Base-by-base conservation (phyloP, 768 basidiomycete species). In the Macrocybe gigantea region DNA sequence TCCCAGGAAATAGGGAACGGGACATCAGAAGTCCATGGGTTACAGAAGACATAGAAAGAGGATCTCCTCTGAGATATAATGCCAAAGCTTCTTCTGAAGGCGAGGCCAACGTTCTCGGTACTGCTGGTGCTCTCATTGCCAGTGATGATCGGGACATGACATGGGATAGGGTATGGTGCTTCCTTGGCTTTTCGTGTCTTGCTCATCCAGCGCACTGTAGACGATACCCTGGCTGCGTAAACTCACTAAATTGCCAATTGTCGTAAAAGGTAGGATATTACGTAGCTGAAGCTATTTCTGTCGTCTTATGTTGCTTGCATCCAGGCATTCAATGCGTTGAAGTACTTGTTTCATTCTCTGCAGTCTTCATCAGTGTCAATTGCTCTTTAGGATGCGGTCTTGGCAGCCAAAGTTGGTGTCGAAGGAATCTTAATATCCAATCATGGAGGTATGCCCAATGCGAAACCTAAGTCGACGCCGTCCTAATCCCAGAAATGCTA, bases 391-490 rank as follows among this genome's bases (percentile, higher is more conserved):
- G 94, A 96, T 66, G 92, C 88, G 2, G 79, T 90, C 37, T 77
- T 92, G 40, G 93, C 93, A 30, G 80, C 77, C 12, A 83, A 93
- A 51, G 78, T 85, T 31, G 90, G 92, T 9, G 84, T 89, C 12
- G 84, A 94, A 48, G 94, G 88, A 5, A 91, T 97, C 52, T 72
- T 94, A 48, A 67, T 97, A 7, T 90, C 87, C 0, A 97, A 97
- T 55, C 94, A 97, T 56, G 94, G 94, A 47, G 94, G 90, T 77
- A 57, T 54, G 69, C 66, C 11, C 38, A 22, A n/a, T 34, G 8
- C 22, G 1, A 33, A 44, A 31, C 22, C 7, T 37, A 10, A 42
- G 22, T 47, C 33, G 48, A 34, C 31, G 13, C 46, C 32, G 35
- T 34, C 14, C 43, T 47, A 13, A 44, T 22, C 22, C 38, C 47